Percentiles rank a stretch among this genome's conserved stretches.
phyloP scores from a whole-genome alignment of 129 eudicot genomes.

The Tanacetum coccineum region DNA sequence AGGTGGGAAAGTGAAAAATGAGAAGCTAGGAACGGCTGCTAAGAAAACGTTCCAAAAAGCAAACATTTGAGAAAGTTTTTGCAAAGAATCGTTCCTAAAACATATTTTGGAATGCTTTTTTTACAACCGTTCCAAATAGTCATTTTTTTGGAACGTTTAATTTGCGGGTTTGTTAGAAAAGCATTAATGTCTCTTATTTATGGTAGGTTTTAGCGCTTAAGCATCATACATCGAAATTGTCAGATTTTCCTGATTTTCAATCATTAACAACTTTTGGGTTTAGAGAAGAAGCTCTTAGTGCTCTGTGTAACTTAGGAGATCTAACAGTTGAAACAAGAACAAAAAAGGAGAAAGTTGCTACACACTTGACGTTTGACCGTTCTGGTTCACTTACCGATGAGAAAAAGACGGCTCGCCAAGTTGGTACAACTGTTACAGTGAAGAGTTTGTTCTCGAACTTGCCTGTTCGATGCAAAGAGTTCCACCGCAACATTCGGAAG shows the following conservation, averaged over 20 bases:
- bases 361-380: slow-evolving; percentile 78
- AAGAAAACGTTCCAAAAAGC: too few relatives aligned
- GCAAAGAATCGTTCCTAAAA: too few relatives aligned
- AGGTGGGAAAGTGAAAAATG: too few relatives aligned
- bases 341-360: slow-evolving; percentile 62
- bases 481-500: slow-evolving; percentile 86
- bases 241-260: slow-evolving; percentile 90
- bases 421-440: slow-evolving; percentile 90
- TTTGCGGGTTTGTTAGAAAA: too few relatives aligned
- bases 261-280: slow-evolving; percentile 81
- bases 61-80: too few relatives aligned
- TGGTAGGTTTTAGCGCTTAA: slow-evolving; percentile 80
- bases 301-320: slow-evolving; percentile 74
- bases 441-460: slow-evolving; percentile 77
- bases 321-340: slow-evolving; percentile 90
- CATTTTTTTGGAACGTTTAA: too few relatives aligned
- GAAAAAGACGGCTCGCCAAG: slow-evolving; percentile 77
- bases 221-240: slow-evolving; percentile 90
- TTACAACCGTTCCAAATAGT: too few relatives aligned
- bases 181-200: not conserved
- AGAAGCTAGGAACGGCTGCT: too few relatives aligned
- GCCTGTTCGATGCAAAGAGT: slow-evolving; percentile 93
- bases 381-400: slow-evolving; percentile 63
- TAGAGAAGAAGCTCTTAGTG: slow-evolving; percentile 95
- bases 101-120: too few relatives aligned